Base-by-base conservation (phyloP, 257 asterid genomes). In the Eustoma russellianum region DNA sequence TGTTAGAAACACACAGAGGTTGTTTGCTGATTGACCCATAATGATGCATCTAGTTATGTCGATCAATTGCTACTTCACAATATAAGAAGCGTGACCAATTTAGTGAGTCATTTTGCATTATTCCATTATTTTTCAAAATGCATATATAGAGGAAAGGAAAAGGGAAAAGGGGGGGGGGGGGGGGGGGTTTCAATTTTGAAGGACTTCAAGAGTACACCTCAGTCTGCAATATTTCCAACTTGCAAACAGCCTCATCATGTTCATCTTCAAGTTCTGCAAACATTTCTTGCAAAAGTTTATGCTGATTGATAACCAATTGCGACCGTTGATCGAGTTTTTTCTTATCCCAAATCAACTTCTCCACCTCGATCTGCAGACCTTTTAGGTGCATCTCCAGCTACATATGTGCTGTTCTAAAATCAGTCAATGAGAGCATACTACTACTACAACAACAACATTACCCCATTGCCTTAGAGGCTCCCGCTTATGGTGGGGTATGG, bases 231-330 rank as follows among this genome's bases (percentile, higher is more conserved):
- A 61, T 66, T 68, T 87, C 70, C 46, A 79, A 70, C 67, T 76
- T 76, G 55, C 48, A 48, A 44, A 83, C 64, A 49, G 86, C 83
- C 64, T 79, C 77, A 0, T 77, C 85, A 12, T 81, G 82, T 68
- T 83, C 85, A 33, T 74, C 79, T 47, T 87, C 85, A 13, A 87
- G 83, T 68, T 87, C 94, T 52, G 56, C 68, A 53, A 77, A 55
- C 77, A 79, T 67, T 51, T 24, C 55, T 61, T 72, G 75, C 69
- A 69, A 59, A 66, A 63, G 44, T 47, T 48, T 34, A 41, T 62
- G 73, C 41, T 87, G 83, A 33, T 48, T 70, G 46, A 68, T 49
- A 18, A 84, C 74, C 40, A 48, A 40, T 7, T 38, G 61, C 33
- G 77, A 67, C 58, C 51, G 70, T 52, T 60, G 74, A 43, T 78